These are phyloP conservation scores for Pleurotus salmoneostramineus DNA, from an alignment of 768 basidiomycete species.

Conservation along the genomic window DNA sequence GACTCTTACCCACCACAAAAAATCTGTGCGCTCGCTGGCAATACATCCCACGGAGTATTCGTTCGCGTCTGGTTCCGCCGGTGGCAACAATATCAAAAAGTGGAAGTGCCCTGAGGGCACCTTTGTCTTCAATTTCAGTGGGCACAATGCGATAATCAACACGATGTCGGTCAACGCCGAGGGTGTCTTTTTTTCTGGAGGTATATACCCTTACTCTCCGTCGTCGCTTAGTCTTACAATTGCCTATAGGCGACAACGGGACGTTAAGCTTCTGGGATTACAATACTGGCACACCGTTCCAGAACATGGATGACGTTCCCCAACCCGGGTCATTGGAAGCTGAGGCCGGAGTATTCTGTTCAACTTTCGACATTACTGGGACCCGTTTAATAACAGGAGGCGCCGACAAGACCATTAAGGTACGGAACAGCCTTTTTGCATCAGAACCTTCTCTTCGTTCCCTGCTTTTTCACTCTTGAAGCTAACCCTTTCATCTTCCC, in stretches of 20 bases:
- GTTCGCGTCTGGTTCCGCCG: slow-evolving; percentile 92
- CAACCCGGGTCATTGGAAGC: slow-evolving; percentile 98
- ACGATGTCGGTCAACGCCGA: slow-evolving; percentile 91
- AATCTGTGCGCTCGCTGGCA: slow-evolving; percentile 90
- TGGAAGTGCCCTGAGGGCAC: slow-evolving; percentile 98
- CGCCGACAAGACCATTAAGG: slow-evolving; percentile 99
- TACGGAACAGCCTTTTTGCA: slow-evolving; percentile 24
- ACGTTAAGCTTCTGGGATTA: slow-evolving; percentile 94
- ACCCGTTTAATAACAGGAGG: slow-evolving; percentile 93
- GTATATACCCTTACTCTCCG: slow-evolving; percentile 32
- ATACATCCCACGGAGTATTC: slow-evolving; percentile 97
- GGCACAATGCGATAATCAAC: slow-evolving; percentile 98
- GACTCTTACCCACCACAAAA: slow-evolving; percentile 99
- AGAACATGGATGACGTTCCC: slow-evolving; percentile 88
- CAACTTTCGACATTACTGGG: slow-evolving; percentile 94
- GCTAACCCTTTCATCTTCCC: background rate
- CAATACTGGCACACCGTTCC: slow-evolving; percentile 90
- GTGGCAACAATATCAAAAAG: slow-evolving; percentile 99
- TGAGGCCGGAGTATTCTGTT: slow-evolving; percentile 95
- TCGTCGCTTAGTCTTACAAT: background rate
- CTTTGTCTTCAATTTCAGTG: slow-evolving; percentile 95
- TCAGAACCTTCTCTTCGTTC: background rate
- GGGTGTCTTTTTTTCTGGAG: slow-evolving; percentile 96
- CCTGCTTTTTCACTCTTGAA: background rate
- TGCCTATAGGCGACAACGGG: slow-evolving; percentile 78